phyloP scores from a whole-genome alignment of 495 filamentous ascomycete species.

The Penicillium simplicissimum region DNA sequence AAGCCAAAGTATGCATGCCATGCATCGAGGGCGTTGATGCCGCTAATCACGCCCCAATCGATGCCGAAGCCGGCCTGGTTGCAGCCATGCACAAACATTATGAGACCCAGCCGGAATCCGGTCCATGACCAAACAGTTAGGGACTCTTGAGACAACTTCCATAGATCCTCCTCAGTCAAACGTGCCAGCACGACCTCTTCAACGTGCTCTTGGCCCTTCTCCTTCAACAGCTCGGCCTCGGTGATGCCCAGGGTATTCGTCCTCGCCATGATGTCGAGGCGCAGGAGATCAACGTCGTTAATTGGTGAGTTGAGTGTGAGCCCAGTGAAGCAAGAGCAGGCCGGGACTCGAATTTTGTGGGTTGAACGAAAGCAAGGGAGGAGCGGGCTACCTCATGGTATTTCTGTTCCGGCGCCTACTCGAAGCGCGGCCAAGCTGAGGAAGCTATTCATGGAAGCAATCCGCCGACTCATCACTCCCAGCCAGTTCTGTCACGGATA shows the following conservation, averaged over 20 bases:
- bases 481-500: conserved; percentile 26
- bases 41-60: conserved; percentile 46
- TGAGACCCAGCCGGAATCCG: conserved; percentile 34
- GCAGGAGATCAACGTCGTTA: neutral
- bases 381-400: conserved; percentile 11
- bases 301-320: neutral
- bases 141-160: conserved; percentile 34
- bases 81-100: conserved; percentile 45
- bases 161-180: conserved; percentile 42
- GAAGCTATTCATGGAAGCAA: neutral
- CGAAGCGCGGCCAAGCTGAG: conserved; percentile 1
- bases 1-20: conserved; percentile 41
- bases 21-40: conserved; percentile 32
- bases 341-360: neutral
- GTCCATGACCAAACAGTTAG: conserved; percentile 35
- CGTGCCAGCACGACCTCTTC: conserved; percentile 40
- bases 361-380: neutral
- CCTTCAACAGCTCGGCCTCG: conserved; percentile 17
- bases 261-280: conserved; percentile 2
- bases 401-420: conserved; percentile 10
- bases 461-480: neutral
- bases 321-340: neutral
- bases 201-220: conserved; percentile 24
- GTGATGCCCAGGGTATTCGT: neutral
- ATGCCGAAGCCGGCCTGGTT: conserved; percentile 46